phyloP scores from a whole-genome alignment of 2,329 filamentous ascomycete genomes.

The Sclerotinia sclerotiorum region DNA sequence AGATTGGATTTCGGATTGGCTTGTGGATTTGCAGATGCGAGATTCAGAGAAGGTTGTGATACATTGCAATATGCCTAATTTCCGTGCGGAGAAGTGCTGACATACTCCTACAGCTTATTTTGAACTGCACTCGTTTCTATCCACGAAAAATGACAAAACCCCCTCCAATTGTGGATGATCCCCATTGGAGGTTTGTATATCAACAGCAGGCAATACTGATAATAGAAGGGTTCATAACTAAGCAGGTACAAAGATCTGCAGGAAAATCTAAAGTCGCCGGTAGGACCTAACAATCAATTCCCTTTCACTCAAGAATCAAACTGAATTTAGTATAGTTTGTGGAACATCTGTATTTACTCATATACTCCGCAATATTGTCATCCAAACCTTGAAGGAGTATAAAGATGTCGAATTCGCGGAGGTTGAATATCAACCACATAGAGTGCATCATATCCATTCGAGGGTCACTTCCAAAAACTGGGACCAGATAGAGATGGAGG shows the following conservation, averaged over 20 bases:
- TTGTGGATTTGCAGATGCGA: constrained; percentile 2
- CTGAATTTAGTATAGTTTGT: constrained; percentile 3
- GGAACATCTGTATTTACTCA: background rate
- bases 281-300: background rate
- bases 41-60: background rate
- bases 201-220: background rate
- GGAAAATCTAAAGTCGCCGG: background rate
- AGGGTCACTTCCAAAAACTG: background rate
- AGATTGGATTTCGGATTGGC: constrained; percentile 16
- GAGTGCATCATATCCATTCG: background rate
- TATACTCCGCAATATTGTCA: background rate
- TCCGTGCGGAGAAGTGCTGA: background rate
- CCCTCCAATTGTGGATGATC: background rate
- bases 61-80: no score
- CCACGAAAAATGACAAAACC: background rate
- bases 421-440: background rate
- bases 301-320: background rate
- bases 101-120: background rate
- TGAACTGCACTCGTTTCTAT: background rate
- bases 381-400: background rate
- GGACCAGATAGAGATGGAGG: background rate
- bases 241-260: background rate
- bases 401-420: background rate
- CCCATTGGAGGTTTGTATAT: background rate
- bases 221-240: background rate